These are phyloP conservation scores for Saccharomyces hybrid DNA, from an alignment of 1,139 yeast genomes.

Conservation along the genomic window DNA sequence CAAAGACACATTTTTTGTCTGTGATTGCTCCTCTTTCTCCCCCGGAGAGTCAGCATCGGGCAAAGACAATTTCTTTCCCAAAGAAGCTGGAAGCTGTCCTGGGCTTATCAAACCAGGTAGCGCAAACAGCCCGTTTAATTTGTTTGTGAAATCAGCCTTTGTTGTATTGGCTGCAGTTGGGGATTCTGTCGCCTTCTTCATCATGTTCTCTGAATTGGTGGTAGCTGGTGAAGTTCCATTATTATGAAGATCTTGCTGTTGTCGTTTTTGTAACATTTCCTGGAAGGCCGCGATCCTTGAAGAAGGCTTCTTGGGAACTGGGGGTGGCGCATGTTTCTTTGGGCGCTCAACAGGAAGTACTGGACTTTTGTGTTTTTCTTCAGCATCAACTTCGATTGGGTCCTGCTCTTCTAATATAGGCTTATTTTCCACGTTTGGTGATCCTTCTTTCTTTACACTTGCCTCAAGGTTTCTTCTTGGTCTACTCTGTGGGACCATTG, in stretches of 20 bases:
- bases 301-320: slow-evolving; percentile 67
- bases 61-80: slow-evolving; percentile 14
- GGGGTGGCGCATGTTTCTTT: slow-evolving; percentile 42
- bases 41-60: slow-evolving; percentile 8
- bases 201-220: slow-evolving; percentile 22
- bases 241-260: slow-evolving; percentile 20
- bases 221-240: background rate
- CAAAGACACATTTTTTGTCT: slow-evolving; percentile 6
- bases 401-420: background rate
- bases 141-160: slow-evolving; percentile 44
- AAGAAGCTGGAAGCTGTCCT: slow-evolving; percentile 27
- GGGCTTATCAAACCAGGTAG: slow-evolving; percentile 57
- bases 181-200: too few relatives aligned
- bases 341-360: slow-evolving; percentile 10
- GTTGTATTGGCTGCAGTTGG: too few relatives aligned
- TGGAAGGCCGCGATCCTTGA: slow-evolving; percentile 76
- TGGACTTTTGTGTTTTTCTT: background rate
- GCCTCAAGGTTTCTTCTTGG: background rate
- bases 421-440: background rate
- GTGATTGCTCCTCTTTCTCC: slow-evolving; percentile 13
- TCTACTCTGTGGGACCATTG: background rate
- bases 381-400: background rate
- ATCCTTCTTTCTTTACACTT: background rate
- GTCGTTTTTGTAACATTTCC: slow-evolving; percentile 52
- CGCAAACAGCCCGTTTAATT: slow-evolving; percentile 52